Evolutionary conservation across 805 yeast genomes (phyloP).

Genomic region (Ogataea neopini): DNA sequence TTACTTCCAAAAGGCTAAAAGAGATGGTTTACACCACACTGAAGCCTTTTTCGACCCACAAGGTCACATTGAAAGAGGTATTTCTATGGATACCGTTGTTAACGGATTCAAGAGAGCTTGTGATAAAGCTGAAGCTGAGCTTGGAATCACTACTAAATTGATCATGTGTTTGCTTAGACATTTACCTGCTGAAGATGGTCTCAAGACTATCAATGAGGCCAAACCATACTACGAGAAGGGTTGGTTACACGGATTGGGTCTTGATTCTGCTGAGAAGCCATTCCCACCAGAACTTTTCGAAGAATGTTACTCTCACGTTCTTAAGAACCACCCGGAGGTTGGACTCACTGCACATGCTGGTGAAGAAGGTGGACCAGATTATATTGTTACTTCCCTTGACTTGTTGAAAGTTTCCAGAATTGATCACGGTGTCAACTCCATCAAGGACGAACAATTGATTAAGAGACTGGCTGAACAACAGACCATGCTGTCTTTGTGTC

Average conservation of each 20-base stretch:
- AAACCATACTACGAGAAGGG: constrained; percentile 54
- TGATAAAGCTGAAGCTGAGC: constrained; percentile 55
- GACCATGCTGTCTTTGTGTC: constrained; percentile 71
- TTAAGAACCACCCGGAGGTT: constrained; percentile 49
- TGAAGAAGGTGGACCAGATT: constrained; percentile 83
- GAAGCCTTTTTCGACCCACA: constrained; percentile 87
- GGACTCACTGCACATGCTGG: constrained; percentile 86
- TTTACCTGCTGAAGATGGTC: constrained; percentile 59
- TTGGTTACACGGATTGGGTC: constrained; percentile 72
- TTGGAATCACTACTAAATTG: constrained; percentile 66
- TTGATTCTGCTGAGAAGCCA: constrained; percentile 77
- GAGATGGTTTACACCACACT: constrained; percentile 65
- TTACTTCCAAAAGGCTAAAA: constrained; percentile 59
- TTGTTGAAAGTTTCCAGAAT: constrained; percentile 63
- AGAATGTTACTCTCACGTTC: constrained; percentile 58
- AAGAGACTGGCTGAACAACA: constrained; percentile 54
- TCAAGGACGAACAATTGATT: constrained; percentile 54
- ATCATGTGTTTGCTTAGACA: constrained; percentile 86
- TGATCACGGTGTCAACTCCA: constrained; percentile 77
- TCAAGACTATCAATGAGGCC: constrained; percentile 57
- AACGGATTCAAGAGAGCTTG: constrained; percentile 69
- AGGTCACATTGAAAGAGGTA: constrained; percentile 71
- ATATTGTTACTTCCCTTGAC: constrained; percentile 59
- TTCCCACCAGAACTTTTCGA: constrained; percentile 71
- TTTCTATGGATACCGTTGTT: constrained; percentile 59